Evolutionary conservation across 805 yeast species (phyloP).

Genomic region (Monosporozyma solicola): DNA sequence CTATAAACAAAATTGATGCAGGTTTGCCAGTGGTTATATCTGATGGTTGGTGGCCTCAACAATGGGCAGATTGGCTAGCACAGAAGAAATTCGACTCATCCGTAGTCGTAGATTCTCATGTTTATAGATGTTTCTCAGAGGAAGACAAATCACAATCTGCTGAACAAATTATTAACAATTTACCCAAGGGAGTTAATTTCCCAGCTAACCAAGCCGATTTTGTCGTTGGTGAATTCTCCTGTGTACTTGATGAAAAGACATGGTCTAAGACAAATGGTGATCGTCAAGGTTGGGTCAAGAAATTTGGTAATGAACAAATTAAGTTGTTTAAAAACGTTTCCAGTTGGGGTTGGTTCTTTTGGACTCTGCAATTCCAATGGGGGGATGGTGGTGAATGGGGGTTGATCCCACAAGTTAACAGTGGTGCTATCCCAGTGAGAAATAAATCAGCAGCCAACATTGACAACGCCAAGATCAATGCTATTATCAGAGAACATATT

Average conservation of each 20-base stretch:
- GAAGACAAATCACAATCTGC: conserved; percentile 60
- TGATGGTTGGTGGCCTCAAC: conserved; percentile 90
- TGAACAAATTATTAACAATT: conserved; percentile 49
- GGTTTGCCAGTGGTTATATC: conserved; percentile 69
- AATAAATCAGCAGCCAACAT: conserved; percentile 19
- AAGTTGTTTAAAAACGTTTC: conserved; percentile 44
- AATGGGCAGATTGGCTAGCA: conserved; percentile 60
- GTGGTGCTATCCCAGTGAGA: conserved; percentile 43
- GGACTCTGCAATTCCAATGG: conserved; percentile 81
- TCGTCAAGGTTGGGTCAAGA: conserved; percentile 42
- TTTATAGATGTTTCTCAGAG: conserved; percentile 79
- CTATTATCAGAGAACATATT: conserved; percentile 36
- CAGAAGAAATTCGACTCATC: conserved; percentile 39
- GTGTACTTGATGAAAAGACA: conserved; percentile 68
- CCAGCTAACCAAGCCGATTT: conserved; percentile 49
- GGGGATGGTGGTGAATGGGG: conserved; percentile 99
- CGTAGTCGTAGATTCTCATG: conserved; percentile 73
- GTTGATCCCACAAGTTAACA: conserved; percentile 62
- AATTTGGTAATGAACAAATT: conserved; percentile 53
- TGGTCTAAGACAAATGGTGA: conserved; percentile 45
- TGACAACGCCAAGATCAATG: conserved; percentile 28
- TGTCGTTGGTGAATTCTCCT: conserved; percentile 83
- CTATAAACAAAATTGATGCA: conserved; percentile 47
- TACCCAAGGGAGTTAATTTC: conserved; percentile 42
- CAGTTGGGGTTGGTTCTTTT: conserved; percentile 68